Base-by-base conservation (phyloP, 2,329 filamentous ascomycete species). In the Fusarium sp. region DNA sequence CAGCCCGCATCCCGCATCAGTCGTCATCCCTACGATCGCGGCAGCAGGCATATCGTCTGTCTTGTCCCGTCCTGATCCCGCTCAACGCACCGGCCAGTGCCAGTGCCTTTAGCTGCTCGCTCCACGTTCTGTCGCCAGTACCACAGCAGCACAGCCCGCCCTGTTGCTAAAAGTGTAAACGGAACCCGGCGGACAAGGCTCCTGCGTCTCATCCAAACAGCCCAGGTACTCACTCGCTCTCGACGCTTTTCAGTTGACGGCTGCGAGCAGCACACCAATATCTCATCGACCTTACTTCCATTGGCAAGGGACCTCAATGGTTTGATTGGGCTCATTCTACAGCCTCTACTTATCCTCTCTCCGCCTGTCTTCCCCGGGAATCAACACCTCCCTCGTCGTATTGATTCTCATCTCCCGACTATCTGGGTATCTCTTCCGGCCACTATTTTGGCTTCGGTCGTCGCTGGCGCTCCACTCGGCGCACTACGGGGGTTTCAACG, bases 1-100 rank as follows among this genome's bases (percentile, higher is more conserved):
- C 63, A 69, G 65, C 67, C 68, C 62, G 66, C 68, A 69, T 54
- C 64, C 64, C 60, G 68, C 68, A 66, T 68, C 60, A 32, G 60
- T 58, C 60, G 65, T 65, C 65, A 69, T 68, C 68, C 68, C 64
- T 70, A 70, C 68, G 49, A 65, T 70, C 66, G 57, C 68, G 68
- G 68, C 60, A 66, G 62, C 66, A 60, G 66, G 65, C 68, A 69
- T 70, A 44, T 60, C 44, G 49, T 33, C 13, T 11, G 29, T 69
- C 38, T 60, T 39, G 48, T 13, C 10, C 13, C 9, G 9, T 32
- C 54, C 60, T 61, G 63, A 54, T 52, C 56, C 67, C 52, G 55
- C 63, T 68, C 65, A 57, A 65, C 63, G 57, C 53, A 57, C 49
- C 55, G 51, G 51, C 57, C 49, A 49, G 43, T 48, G 39, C 57